A percentile compares a stretch with the other conserved stretches of the same genome.
Conservation (phyloP, 495 filamentous ascomycete species). For the Xylaria cubensis region DNA sequence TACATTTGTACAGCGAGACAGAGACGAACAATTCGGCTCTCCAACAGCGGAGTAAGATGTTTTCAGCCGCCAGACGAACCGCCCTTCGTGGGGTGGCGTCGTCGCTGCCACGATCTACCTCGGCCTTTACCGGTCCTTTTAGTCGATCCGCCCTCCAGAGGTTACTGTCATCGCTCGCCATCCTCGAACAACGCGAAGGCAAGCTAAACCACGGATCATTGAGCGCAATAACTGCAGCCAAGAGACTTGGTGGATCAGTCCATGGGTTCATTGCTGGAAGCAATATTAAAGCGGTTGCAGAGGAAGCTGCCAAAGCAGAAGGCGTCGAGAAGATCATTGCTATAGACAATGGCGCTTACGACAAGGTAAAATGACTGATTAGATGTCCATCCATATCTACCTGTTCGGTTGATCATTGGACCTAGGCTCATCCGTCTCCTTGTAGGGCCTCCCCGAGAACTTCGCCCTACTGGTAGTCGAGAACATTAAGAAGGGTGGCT, state of each 20-base stretch:
- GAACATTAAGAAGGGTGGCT: slow-evolving; percentile 93
- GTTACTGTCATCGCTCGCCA: slow-evolving; percentile 84
- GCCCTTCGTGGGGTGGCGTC: slow-evolving; percentile 34
- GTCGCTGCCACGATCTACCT: slow-evolving; percentile 34
- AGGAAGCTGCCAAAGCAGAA: slow-evolving; percentile 85
- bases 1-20: not conserved
- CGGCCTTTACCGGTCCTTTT: slow-evolving; percentile 32
- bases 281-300: slow-evolving; percentile 78
- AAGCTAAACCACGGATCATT: slow-evolving; percentile 83
- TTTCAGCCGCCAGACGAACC: slow-evolving; percentile 35
- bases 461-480: slow-evolving; percentile 91
- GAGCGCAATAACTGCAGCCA: slow-evolving; percentile 84
- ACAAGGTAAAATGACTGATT: slow-evolving; percentile 70
- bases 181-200: slow-evolving; percentile 93
- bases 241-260: slow-evolving; percentile 83
- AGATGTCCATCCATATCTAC: no score
- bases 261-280: slow-evolving; percentile 89
- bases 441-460: slow-evolving; percentile 89
- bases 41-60: slow-evolving; percentile 29
- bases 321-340: slow-evolving; percentile 90
- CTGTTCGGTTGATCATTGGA: not conserved
- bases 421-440: not conserved
- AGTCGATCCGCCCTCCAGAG: slow-evolving; percentile 62
- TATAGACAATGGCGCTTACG: slow-evolving; percentile 87
- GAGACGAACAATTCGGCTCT: not conserved